These are phyloP conservation scores for Sclerotinia borealis DNA, from an alignment of 2,329 filamentous ascomycete genomes.

Conservation along the genomic window DNA sequence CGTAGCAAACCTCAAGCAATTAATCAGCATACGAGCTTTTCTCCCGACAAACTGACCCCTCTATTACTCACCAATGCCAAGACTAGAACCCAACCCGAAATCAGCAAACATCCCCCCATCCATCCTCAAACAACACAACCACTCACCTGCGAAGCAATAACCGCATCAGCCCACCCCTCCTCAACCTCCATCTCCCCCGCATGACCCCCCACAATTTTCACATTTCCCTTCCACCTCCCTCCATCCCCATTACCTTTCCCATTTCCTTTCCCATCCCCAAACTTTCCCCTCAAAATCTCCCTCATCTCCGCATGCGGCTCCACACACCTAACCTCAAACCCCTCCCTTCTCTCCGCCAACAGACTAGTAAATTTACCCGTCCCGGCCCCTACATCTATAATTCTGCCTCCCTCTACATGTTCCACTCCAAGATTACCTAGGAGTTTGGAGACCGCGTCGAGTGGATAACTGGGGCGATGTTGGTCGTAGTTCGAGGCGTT, in stretches of 20 bases:
- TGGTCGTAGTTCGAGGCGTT: slow-evolving; percentile 60
- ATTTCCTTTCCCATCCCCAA: slow-evolving; percentile 34
- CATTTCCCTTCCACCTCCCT: slow-evolving; percentile 45
- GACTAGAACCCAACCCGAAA: slow-evolving; percentile 33
- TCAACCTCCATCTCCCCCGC: slow-evolving; percentile 51
- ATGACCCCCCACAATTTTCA: slow-evolving; percentile 48
- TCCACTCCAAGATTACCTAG: slow-evolving; percentile 49
- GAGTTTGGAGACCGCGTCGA: slow-evolving; percentile 51
- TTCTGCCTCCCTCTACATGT: slow-evolving; percentile 39
- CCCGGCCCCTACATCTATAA: slow-evolving; percentile 62
- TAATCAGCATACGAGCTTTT: neutral
- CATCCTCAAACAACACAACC: neutral
- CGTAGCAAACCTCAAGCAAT: slow-evolving; percentile 55
- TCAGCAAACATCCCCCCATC: slow-evolving; percentile 11
- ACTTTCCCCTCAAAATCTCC: slow-evolving; percentile 51
- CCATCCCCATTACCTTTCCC: slow-evolving; percentile 33
- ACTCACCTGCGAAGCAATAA: slow-evolving; percentile 62
- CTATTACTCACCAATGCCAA: slow-evolving; percentile 38
- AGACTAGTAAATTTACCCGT: slow-evolving; percentile 66
- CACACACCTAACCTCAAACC: slow-evolving; percentile 53
- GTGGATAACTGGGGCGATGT: slow-evolving; percentile 61
- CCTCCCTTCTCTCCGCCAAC: slow-evolving; percentile 52
- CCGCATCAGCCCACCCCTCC: slow-evolving; percentile 56
- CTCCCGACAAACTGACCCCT: neutral
- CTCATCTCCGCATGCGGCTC: slow-evolving; percentile 65